Evolutionary conservation across 345 rosid species (phyloP).

Genomic region (Alliaria petiolata): DNA sequence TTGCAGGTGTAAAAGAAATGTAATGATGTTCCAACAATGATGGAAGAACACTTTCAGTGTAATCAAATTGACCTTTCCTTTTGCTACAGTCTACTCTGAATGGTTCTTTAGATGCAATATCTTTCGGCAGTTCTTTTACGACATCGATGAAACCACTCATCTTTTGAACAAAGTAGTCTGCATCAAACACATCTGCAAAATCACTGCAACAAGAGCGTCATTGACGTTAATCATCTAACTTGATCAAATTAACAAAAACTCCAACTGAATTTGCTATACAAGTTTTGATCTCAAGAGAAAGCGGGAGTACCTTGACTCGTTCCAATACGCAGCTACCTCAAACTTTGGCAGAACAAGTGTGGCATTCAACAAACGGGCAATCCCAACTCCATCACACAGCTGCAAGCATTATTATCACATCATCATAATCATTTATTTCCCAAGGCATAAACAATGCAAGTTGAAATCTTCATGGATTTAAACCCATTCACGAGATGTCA

Average conservation of each 20-base stretch:
- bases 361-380: slow-evolving; percentile 87
- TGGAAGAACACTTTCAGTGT: slow-evolving; percentile 79
- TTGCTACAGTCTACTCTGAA: slow-evolving; percentile 84
- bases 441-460: not conserved
- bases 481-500: not conserved
- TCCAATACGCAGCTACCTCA: slow-evolving; percentile 96
- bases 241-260: not conserved
- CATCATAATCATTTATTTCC: not conserved
- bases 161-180: slow-evolving; percentile 73
- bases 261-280: not conserved
- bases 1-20: slow-evolving; percentile 86
- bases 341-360: slow-evolving; percentile 90
- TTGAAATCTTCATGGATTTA: not conserved
- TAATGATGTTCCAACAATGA: slow-evolving; percentile 55
- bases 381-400: slow-evolving; percentile 89
- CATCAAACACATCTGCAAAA: slow-evolving; percentile 93
- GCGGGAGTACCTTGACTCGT: slow-evolving; percentile 69
- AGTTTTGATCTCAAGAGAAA: no score
- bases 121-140: slow-evolving; percentile 63
- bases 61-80: slow-evolving; percentile 93
- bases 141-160: slow-evolving; percentile 62
- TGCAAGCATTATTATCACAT: slow-evolving; percentile 39
- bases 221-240: not conserved
- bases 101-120: slow-evolving; percentile 67
- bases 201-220: slow-evolving; percentile 48